Base-by-base conservation (phyloP, 768 basidiomycete genomes). In the Phlebiopsis flavidoalba region DNA sequence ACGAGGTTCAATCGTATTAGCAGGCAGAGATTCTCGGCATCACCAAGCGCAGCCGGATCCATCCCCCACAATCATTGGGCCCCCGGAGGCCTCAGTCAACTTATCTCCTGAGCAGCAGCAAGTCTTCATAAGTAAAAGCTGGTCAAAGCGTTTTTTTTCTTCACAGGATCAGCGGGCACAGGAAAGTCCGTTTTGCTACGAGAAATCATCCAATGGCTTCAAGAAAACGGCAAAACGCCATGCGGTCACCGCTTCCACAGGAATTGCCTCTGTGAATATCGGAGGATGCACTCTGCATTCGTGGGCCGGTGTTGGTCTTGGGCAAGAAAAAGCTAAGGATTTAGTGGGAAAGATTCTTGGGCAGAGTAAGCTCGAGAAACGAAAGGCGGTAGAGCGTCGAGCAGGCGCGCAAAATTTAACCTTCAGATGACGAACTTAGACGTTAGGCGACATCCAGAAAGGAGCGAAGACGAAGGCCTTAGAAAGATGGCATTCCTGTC, bases 101-200 rank as follows among this genome's bases (percentile, higher is more conserved):
- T 73, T 87, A n/a, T 86, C 86, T 8, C 67, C 71, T 6, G 83
- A 85, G 67, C 86, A 87, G 69, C 69, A 65, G 46, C 55, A 61
- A 3, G 79, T 87, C 8, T 68, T 87, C 8, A 75, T n/a, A 72
- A 68, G 88, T 93, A 7, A 79, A 82, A 45, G 74, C 74, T 14
- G 83, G 85, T 6, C 73, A 80, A 64, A 91, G 76, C 65, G 83
- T 92, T 12, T 93, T 94, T 72, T n/a, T 31, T 31, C 26, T 93
- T 93, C 69, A 93, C 91, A 0, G 92, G 92, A 1, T 87, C 88
- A 19, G 92, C 92, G 52, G 90, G 90, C 84, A 92, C 91, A 1
- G 91, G 91, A 26, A 94, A 94, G 72, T 93, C 91, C 0, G 86
- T 93, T 8, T 74, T 93, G 0, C 76, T 94, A 15, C 79, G 88